These are phyloP conservation scores for Solanum phureja DNA, from an alignment of 257 asterid species.

Conservation along the genomic window DNA sequence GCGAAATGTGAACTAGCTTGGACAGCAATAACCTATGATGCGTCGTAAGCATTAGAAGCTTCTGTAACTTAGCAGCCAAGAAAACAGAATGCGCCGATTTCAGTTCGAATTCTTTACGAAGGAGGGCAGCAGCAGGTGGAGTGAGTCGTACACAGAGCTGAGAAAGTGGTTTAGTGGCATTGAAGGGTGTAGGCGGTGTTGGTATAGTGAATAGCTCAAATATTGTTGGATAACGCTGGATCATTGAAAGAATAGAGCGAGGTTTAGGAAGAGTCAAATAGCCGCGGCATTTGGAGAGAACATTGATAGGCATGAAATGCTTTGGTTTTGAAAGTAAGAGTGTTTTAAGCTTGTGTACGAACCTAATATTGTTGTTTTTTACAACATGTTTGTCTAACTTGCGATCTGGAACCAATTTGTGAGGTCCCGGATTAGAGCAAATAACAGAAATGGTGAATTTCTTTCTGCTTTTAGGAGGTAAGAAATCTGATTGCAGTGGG, in stretches of 20 bases:
- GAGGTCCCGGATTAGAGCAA: slow-evolving; percentile 48
- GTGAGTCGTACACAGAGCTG: slow-evolving; percentile 90
- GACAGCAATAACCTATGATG: slow-evolving; percentile 62
- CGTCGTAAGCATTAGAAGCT: slow-evolving; percentile 83
- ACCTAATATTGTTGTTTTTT: slow-evolving; percentile 67
- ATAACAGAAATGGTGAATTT: slow-evolving; percentile 2
- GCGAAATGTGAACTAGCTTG: slow-evolving; percentile 72
- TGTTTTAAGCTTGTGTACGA: slow-evolving; percentile 71
- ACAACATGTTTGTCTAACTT: slow-evolving; percentile 64
- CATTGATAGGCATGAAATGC: slow-evolving; percentile 60
- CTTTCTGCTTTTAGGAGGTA: background rate
- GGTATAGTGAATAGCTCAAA: slow-evolving; percentile 75
- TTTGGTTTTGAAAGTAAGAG: slow-evolving; percentile 84
- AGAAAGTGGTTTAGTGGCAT: slow-evolving; percentile 52
- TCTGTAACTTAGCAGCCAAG: slow-evolving; percentile 65
- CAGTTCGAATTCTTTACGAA: slow-evolving; percentile 39
- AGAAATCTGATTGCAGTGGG: slow-evolving; percentile 14
- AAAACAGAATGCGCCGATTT: slow-evolving; percentile 37
- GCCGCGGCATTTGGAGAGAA: slow-evolving; percentile 62
- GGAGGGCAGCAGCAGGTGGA: slow-evolving; percentile 65
- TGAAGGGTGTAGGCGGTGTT: slow-evolving; percentile 43
- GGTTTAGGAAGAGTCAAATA: slow-evolving; percentile 55
- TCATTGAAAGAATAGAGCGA: slow-evolving; percentile 54
- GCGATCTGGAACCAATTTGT: slow-evolving; percentile 65
- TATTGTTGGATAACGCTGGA: slow-evolving; percentile 74